Percentiles rank a stretch among this genome's conserved stretches.
phyloP scores from a whole-genome alignment of 2,329 filamentous ascomycete species.

The Alternaria sp. region DNA sequence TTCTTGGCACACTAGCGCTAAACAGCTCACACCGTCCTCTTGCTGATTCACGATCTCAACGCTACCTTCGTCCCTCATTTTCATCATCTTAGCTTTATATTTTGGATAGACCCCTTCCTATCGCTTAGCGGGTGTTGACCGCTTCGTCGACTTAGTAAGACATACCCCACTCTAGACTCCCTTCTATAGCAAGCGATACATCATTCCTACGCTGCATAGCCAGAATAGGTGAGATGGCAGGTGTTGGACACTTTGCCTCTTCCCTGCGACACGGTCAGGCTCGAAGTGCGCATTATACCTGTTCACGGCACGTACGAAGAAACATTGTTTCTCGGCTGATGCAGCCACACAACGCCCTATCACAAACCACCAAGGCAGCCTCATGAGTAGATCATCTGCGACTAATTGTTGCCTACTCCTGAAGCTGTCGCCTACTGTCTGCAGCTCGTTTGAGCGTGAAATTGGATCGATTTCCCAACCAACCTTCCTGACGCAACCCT shows the following conservation, averaged over 20 bases:
- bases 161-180: slow-evolving; percentile 25
- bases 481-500: slow-evolving; percentile 5
- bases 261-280: slow-evolving; percentile 18
- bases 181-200: slow-evolving; percentile 21
- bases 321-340: slow-evolving; percentile 3
- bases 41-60: slow-evolving; percentile 19
- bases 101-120: slow-evolving; percentile 24
- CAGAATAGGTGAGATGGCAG: slow-evolving; percentile 31
- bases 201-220: slow-evolving; percentile 16
- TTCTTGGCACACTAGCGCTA: slow-evolving; percentile 8
- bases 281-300: slow-evolving; percentile 12
- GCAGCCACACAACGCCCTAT: slow-evolving; percentile 11
- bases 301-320: slow-evolving; percentile 7
- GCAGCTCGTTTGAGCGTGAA: not conserved
- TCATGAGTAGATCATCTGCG: slow-evolving; percentile 15
- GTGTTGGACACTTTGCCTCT: slow-evolving; percentile 17
- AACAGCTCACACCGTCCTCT: slow-evolving; percentile 28
- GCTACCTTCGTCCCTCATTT: slow-evolving; percentile 14
- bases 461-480: not conserved
- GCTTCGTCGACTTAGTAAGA: slow-evolving; percentile 36
- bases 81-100: slow-evolving; percentile 8
- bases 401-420: slow-evolving; percentile 1
- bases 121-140: slow-evolving; percentile 26
- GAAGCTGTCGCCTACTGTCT: slow-evolving; percentile 11
- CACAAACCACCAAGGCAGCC: slow-evolving; percentile 13